Evolutionary conservation across 2,329 filamentous ascomycete species (phyloP), one percentile per base, ranked within the genome.

Genomic region (Helminthosporium solani): DNA sequence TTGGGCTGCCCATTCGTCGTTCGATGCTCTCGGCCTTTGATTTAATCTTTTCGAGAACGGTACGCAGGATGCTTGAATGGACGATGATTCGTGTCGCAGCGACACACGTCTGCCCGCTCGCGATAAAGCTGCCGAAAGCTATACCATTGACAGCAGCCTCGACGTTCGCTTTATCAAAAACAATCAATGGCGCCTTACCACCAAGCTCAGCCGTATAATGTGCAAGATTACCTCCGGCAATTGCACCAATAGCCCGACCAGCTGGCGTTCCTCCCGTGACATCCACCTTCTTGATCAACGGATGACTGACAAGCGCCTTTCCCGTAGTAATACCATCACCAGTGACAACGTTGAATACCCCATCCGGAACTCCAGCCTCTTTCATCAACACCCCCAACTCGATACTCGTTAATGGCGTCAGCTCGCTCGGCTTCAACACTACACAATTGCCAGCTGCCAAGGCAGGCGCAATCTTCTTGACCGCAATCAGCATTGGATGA

Each of bases 61-160:
- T 61, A 18, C 57, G 54, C 9, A 74, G 62, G 7, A 80, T 72
- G 3, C 60, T 68, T 15, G 69, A 66, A 36, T 81, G 73, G 8
- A 80, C 76, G 31, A 82, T 68, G 21, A 81, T 71, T 18, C 79
- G 70, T 14, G 77, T 81, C 4, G 78, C 78, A 3, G 78, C 79
- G 11, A 81, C 75, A 35, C 78, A 81, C 0, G 78, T 81, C 56
- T 81, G 78, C 0, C 79, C 79, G 46, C 75, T 78, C 0, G 77
- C 77, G 43, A 80, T 78, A 40, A 78, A 80, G 11, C 66, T 67
- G 0, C 61, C 71, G 46, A 74, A 71, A 0, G 57, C 67, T 18
- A 70, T 62, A 1, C 68, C 68, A 36, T 71, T 71, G 7, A 72
- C 63, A 3, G 68, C 67, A 0, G 68, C 51, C 15, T 71, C 67